Percentiles rank a stretch among this genome's conserved stretches.
Conservation (phyloP, 176 grass and related monocot genomes). For the Cenchrus fungigraminus region DNA sequence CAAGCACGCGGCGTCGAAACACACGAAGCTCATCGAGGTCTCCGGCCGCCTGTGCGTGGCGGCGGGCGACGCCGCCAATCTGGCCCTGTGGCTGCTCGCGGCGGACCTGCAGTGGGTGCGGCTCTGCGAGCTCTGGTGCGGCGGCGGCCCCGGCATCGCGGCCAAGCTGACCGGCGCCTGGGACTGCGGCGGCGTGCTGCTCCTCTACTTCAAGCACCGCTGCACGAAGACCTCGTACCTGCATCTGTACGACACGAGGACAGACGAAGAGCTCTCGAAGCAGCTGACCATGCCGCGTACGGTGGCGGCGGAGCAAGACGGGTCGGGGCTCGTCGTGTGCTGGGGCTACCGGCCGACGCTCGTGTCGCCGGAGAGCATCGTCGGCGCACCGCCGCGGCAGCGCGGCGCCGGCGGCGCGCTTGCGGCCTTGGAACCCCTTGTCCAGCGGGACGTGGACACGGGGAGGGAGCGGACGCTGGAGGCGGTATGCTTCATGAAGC, state of each 20-base stretch:
- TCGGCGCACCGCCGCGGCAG: too few relatives aligned
- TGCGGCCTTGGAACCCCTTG: background rate
- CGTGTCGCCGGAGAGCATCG: background rate
- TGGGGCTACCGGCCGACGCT: constrained; percentile 15
- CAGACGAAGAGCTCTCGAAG: background rate
- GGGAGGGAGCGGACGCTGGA: background rate
- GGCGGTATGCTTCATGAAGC: background rate
- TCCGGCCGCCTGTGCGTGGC: constrained; percentile 14
- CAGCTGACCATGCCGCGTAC: background rate
- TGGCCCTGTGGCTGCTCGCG: background rate
- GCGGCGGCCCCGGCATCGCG: too few relatives aligned
- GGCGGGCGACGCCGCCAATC: background rate
- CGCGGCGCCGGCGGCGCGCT: too few relatives aligned
- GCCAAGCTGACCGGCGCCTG: background rate
- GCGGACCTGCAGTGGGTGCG: background rate
- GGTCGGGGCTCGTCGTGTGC: background rate
- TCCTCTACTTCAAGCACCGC: background rate
- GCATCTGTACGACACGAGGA: background rate
- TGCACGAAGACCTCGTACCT: background rate
- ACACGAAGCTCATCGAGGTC: background rate
- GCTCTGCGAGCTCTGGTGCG: background rate
- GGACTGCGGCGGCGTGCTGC: constrained; percentile 3
- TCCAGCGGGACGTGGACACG: too few relatives aligned
- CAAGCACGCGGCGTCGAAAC: background rate
- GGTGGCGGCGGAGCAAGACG: background rate